Base-by-base conservation (phyloP, 1,139 yeast species). In the Hyphopichia buzzinii region DNA sequence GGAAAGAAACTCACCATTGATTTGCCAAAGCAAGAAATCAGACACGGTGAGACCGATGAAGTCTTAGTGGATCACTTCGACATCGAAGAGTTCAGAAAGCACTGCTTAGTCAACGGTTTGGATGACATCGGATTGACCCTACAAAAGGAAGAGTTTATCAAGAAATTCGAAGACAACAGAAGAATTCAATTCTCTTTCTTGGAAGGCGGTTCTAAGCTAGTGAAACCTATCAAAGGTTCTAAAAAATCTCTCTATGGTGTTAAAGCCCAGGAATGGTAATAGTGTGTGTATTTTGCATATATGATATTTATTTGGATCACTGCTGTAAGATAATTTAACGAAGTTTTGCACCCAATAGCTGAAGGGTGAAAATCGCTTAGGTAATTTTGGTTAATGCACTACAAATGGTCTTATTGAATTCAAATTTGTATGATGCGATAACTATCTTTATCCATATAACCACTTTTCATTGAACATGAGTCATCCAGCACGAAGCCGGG, bases 121-220 rank as follows among this genome's bases (percentile, higher is more conserved):
- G 98, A 92, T 59, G 98, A 92, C 60, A 92, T 92, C 64, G 97
- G 97, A 30, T 78, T 92, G 55, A 92, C 98, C 36, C 70, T 92
- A 55, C 94, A 89, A 64, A 89, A 89, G 68, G 96, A 87, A 65
- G 78, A 79, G 38, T 79, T 57, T 61, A 92, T 92, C 48, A 43
- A 62, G 39, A 74, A 79, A 50, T 92, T 81, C 57, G 98, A 92
- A 70, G 75, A 66, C 24, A 64, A 67, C 46, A 86, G 98, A 74
- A 81, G 77, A 59, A 81, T 74, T 39, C 79, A 70, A 57, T 92
- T 85, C 62, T 87, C 96, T 12, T 92, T 94, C 79, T 78, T 89
- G 55, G 97, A 92, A 67, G 89, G 89, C 49, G 94, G 94, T 29
- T 75, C 87, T 15, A 76, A 73, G 44, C 66, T 82, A 43, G 61